Percentiles rank a stretch among this genome's conserved stretches.
phyloP scores from a whole-genome alignment of 108 stramenopile species.

The Skeletonema potamos region DNA sequence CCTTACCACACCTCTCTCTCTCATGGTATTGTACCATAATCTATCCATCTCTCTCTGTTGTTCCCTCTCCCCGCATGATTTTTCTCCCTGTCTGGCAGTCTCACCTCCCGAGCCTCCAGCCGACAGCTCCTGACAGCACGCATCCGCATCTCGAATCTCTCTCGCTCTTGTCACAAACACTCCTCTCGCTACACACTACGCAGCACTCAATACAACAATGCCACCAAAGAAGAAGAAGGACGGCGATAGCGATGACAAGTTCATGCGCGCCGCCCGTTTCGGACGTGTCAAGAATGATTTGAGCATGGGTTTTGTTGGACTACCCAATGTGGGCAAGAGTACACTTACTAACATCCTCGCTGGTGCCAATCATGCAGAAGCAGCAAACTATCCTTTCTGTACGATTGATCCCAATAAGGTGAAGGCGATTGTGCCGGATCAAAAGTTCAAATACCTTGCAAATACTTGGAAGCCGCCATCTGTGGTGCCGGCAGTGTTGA shows the following conservation, averaged over 20 bases:
- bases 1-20: too few species aligned
- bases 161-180: too few species aligned
- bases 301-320: conserved; percentile 90
- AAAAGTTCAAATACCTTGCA: conserved; percentile 96
- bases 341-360: conserved; percentile 89
- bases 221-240: conserved; percentile 84
- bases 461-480: conserved; percentile 81
- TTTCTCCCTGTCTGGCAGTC: too few species aligned
- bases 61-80: too few species aligned
- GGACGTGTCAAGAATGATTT: conserved; percentile 90
- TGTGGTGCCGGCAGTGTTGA: conserved; percentile 92
- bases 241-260: conserved; percentile 59
- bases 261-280: conserved; percentile 88
- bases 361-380: conserved; percentile 84
- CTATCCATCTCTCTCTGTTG: too few species aligned
- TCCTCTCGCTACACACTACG: not conserved
- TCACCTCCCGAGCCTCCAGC: too few species aligned
- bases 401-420: conserved; percentile 99
- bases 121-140: too few species aligned
- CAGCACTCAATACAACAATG: conserved; percentile 42
- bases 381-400: conserved; percentile 94
- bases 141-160: too few species aligned
- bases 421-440: conserved; percentile 94
- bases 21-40: too few species aligned
- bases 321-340: conserved; percentile 99